Conservation (phyloP, 768 basidiomycete species). For the Mrakia blollopis region DNA sequence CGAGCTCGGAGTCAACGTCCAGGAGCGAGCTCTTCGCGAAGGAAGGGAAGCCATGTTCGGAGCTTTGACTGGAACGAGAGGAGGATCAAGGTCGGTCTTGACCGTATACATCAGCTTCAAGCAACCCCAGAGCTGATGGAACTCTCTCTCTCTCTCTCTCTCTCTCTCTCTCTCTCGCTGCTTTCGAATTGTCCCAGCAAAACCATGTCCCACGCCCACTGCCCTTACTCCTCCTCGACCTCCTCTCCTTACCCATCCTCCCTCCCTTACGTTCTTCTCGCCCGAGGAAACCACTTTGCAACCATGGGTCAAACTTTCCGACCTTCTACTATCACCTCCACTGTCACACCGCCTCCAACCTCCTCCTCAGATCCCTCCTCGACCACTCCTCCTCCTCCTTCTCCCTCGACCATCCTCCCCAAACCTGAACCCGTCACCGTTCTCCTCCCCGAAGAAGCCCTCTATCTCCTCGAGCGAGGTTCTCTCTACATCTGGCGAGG, state of each 20-base stretch:
- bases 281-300: conserved; percentile 74
- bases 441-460: conserved; percentile 86
- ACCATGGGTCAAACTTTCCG: conserved; percentile 75
- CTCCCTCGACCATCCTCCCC: conserved; percentile 41
- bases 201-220: conserved; percentile 43
- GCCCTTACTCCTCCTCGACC: conserved; percentile 21
- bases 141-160: background rate
- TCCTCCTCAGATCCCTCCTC: conserved; percentile 36
- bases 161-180: background rate
- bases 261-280: conserved; percentile 39
- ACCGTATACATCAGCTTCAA: no score
- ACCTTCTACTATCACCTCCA: conserved; percentile 40
- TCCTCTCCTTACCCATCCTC: conserved; percentile 33
- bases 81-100: conserved; percentile 62
- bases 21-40: conserved; percentile 72
- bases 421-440: conserved; percentile 12
- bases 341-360: no score
- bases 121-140: no score
- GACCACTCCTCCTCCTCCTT: conserved; percentile 12
- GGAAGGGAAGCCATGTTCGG: conserved; percentile 82
- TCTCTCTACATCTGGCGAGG: conserved; percentile 75
- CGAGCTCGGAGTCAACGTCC: conserved; percentile 50
- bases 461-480: conserved; percentile 90
- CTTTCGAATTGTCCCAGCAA: conserved; percentile 36
- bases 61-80: conserved; percentile 65